phyloP scores from a whole-genome alignment of 805 yeast genomes.

The Yarrowia deformans region DNA sequence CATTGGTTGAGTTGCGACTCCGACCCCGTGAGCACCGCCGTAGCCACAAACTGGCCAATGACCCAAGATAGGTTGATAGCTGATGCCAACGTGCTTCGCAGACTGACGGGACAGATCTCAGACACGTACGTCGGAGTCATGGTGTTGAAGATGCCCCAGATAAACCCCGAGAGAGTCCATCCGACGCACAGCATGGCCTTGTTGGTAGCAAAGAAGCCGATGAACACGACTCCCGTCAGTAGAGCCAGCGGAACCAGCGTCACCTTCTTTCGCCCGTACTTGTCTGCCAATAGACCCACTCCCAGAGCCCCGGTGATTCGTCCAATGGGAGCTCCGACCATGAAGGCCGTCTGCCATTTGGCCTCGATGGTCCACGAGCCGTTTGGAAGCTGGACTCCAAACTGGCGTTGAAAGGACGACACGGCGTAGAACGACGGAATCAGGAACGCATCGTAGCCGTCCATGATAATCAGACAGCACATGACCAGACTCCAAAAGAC shows the following conservation, averaged over 20 bases:
- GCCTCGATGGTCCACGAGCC: constrained; percentile 38
- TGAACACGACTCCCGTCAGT: constrained; percentile 14
- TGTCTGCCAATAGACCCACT: constrained; percentile 57
- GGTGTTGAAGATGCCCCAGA: constrained; percentile 7
- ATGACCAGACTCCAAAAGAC: constrained; percentile 57
- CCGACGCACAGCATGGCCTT: background rate
- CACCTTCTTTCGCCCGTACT: constrained; percentile 57
- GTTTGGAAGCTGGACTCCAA: constrained; percentile 48
- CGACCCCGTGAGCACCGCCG: background rate
- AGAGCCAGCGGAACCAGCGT: constrained; percentile 15
- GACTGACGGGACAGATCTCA: background rate
- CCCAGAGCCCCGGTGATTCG: constrained; percentile 57
- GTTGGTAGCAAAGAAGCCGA: background rate
- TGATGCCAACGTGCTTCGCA: background rate
- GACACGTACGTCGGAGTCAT: background rate
- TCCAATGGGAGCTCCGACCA: constrained; percentile 52
- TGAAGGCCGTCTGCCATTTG: constrained; percentile 48
- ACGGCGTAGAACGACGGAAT: constrained; percentile 55
- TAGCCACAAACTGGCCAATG: background rate
- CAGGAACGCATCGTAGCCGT: constrained; percentile 57
- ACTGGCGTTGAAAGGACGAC: constrained; percentile 55
- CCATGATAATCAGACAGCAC: constrained; percentile 57
- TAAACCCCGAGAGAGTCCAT: background rate
- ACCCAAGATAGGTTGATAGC: constrained; percentile 9
- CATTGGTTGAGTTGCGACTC: background rate